A percentile compares a stretch with the other conserved stretches of the same genome.
These are phyloP conservation scores for Tylopilus sp. DNA, from an alignment of 768 basidiomycete species.

Conservation along the genomic window DNA sequence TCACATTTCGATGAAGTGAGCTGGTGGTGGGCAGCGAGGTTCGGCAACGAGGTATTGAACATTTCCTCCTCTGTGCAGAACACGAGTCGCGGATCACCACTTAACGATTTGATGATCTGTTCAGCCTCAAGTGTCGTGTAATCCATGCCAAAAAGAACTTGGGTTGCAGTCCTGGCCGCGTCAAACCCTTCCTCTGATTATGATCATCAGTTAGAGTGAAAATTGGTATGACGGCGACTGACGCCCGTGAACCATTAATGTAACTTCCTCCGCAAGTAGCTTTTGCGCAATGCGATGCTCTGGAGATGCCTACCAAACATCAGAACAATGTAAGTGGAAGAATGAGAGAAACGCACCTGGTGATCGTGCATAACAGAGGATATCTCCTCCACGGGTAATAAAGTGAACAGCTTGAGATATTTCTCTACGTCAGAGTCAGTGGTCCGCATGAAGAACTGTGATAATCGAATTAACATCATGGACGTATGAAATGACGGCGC, in stretches of 20 bases:
- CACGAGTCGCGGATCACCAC: constrained; percentile 62
- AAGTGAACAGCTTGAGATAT: constrained; percentile 81
- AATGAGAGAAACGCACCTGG: constrained; percentile 35
- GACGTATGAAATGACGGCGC: not conserved
- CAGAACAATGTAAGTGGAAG: not conserved
- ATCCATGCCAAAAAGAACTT: constrained; percentile 42
- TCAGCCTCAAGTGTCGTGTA: constrained; percentile 45
- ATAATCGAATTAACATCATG: not conserved
- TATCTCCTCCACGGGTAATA: constrained; percentile 61
- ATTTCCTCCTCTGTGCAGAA: constrained; percentile 50
- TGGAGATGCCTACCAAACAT: constrained; percentile 27
- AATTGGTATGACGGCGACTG: constrained; percentile 13
- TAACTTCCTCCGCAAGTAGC: constrained; percentile 54
- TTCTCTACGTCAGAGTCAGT: constrained; percentile 76
- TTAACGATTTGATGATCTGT: constrained; percentile 59
- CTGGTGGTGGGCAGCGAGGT: constrained; percentile 56
- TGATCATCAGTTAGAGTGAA: not conserved
- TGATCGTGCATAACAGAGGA: constrained; percentile 56
- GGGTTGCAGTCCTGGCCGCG: constrained; percentile 43
- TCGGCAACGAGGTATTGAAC: constrained; percentile 50
- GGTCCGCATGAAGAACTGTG: constrained; percentile 85
- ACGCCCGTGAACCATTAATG: constrained; percentile 59
- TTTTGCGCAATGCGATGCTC: constrained; percentile 46
- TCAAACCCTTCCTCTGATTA: constrained; percentile 37
- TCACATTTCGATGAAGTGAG: constrained; percentile 64